A percentile compares a stretch with the other conserved stretches of the same genome.
Evolutionary conservation across 345 rosid species (phyloP).

Genomic region (Melaleuca alternifolia): DNA sequence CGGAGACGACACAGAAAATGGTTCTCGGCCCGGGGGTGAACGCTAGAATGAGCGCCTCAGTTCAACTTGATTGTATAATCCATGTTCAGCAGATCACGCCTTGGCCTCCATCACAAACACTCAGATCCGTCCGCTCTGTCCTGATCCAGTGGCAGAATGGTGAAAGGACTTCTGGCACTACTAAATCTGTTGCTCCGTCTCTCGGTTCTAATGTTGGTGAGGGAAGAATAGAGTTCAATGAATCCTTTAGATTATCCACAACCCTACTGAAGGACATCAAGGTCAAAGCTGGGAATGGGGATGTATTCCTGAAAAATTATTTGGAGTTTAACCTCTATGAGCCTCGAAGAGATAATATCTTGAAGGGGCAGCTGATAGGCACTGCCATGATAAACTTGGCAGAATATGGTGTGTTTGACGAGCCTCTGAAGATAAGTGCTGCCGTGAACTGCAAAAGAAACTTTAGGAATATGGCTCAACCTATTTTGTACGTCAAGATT

Average conservation of each 20-base stretch:
- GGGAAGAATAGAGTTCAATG: slow-evolving; percentile 78
- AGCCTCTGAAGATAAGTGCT: slow-evolving; percentile 31
- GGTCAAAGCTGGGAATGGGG: slow-evolving; percentile 35
- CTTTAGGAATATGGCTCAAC: slow-evolving; percentile 61
- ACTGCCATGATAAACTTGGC: slow-evolving; percentile 69
- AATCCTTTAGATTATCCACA: slow-evolving; percentile 67
- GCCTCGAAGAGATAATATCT: slow-evolving; percentile 70
- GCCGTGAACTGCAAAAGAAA: slow-evolving; percentile 72
- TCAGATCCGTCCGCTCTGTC: slow-evolving; percentile 76
- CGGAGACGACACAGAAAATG: slow-evolving; percentile 22
- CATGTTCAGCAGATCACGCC: slow-evolving; percentile 78
- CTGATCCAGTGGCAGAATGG: slow-evolving; percentile 91
- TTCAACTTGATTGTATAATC: slow-evolving; percentile 52
- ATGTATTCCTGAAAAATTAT: slow-evolving; percentile 48
- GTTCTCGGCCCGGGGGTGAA: slow-evolving; percentile 47
- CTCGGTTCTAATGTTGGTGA: slow-evolving; percentile 55
- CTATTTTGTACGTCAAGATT: slow-evolving; percentile 47
- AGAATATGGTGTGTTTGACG: slow-evolving; percentile 55
- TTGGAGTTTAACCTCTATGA: slow-evolving; percentile 75
- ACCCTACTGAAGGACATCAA: slow-evolving; percentile 48
- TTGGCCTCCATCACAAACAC: slow-evolving; percentile 93
- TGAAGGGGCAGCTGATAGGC: slow-evolving; percentile 48
- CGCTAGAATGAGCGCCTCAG: slow-evolving; percentile 25
- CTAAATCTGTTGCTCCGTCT: slow-evolving; percentile 51
- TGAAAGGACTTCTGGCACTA: slow-evolving; percentile 59